phyloP scores from a whole-genome alignment of 108 stramenopile species.

The Aureococcus anophagefferens region DNA sequence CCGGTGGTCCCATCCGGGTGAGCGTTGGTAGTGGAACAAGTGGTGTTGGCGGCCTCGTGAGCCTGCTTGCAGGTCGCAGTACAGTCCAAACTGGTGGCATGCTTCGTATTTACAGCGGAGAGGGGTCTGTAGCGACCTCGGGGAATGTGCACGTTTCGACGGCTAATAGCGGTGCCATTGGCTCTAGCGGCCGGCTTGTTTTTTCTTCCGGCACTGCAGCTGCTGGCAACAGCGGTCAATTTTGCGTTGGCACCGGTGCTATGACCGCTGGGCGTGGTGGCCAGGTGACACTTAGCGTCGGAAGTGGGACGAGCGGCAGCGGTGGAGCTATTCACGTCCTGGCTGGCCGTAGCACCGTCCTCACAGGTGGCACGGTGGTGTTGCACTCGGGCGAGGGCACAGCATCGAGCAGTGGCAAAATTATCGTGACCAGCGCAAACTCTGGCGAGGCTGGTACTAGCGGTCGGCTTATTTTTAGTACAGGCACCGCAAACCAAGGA shows the following conservation, averaged over 20 bases:
- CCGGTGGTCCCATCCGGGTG: background rate
- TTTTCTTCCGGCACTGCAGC: background rate
- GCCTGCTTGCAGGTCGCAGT: slow-evolving; percentile 6
- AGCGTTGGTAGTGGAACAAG: slow-evolving; percentile 1
- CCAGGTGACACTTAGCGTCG: background rate
- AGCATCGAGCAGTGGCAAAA: background rate
- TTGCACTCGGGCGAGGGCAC: background rate
- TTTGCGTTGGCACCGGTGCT: slow-evolving; percentile 2
- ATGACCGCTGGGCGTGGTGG: background rate
- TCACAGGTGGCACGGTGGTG: background rate
- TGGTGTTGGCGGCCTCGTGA: slow-evolving; percentile 2
- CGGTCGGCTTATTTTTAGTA: background rate
- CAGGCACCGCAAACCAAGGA: background rate
- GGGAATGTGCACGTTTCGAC: background rate
- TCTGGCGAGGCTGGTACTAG: background rate
- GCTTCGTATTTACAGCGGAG: background rate
- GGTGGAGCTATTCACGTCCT: background rate
- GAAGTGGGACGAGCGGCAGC: background rate
- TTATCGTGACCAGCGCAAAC: background rate
- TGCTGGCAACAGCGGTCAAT: background rate
- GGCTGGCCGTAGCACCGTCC: background rate
- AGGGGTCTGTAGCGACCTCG: background rate
- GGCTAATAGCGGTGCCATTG: background rate
- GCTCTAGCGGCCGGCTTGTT: background rate
- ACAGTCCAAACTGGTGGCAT: background rate